Evolutionary conservation across 768 basidiomycete genomes (phyloP), one percentile per base, ranked within the genome.

Genomic region (Kondoa subrosea): DNA sequence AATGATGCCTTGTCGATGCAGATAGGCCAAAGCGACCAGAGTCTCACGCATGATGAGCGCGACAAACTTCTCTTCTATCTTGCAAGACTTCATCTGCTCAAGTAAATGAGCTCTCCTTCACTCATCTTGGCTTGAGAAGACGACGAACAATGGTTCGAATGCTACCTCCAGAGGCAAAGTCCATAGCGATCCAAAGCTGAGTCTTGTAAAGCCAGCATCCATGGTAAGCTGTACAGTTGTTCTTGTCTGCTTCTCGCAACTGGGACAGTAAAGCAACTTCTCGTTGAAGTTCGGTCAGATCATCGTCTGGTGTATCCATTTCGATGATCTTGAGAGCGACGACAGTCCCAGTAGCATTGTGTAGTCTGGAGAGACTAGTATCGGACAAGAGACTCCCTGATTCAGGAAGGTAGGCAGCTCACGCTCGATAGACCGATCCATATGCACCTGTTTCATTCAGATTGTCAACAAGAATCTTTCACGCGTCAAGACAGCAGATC

Each of bases 111-210:
- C 32, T 32, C 32, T 31, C 58, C 14, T 15, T 59, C 58, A 27
- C 21, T 27, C 14, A 25, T 31, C 27, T 4, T 32, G 34, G 26
- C 31, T 56, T 31, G 26, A 66, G 4, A 40, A 25, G 64, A 17
- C 27, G 8, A 73, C 78, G 71, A 64, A 81, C 80, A 72, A 99
- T 81, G 1, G 90, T 88, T 59, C 89, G 81, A 3, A 96, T 89
- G 75, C 89, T 92, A 4, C 95, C 95, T 3, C 93, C 93, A 71
- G 91, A 86, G 4, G 95, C 95, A 73, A 86, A 85, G 76, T 99
- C 95, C 95, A 99, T 99, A 40, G 87, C 89, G 72, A 99, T 97
- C 92, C 95, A 99, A 12, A 99, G 90, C 62, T 89, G 87, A 31
- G 91, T 88, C 0, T 91, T 92, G 75, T 93, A 88, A 75, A 95